Base-by-base conservation (phyloP, 2,329 filamentous ascomycete species). In the Fusarium ramigenum region DNA sequence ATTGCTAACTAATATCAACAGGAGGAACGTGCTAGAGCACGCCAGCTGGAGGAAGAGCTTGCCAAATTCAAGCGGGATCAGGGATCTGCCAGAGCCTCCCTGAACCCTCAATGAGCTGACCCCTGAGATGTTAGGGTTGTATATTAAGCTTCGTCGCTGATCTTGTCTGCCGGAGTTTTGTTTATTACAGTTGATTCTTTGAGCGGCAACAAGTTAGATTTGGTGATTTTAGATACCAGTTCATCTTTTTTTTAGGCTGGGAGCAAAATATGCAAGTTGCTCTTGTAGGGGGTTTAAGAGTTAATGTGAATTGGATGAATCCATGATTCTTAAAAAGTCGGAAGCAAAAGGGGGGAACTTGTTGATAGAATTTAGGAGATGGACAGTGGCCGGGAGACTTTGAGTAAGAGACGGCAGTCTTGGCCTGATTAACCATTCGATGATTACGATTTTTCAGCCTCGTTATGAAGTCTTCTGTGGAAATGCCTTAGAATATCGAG, bases 41-140 rank as follows among this genome's bases (percentile, higher is more conserved):
- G 87, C 57, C 86, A 83, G 73, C 78, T 87, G 28, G 87, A 89
- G 71, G 87, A 89, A 61, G 87, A 89, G 77, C 75, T 88, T 36
- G 78, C 82, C 36, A 80, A 82, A 34, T 72, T 88, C 43, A 85
- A 81, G 74, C 83, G 84, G 62, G 79, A 81, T 15, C 81, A 82
- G 36, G 85, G 83, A 5, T 81, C 84, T 3, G 82, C 82, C 72
- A 86, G 84, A 76, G 84, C 80, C 67, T 82, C 84, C 9, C 72
- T 85, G 56, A 87, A 82, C 54, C 84, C 85, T 50, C 79, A 78
- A 70, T 79, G 61, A 73, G 61, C 28, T 32, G 19, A 21, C 37
- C 36, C 36, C 30, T 40, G 21, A 63, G 36, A 46, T 21, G n/a
- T 50, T 18, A 23, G 19, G 36, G 30, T 46, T 42, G 15, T 8